These are phyloP conservation scores for Hylodesmum podocarpum DNA, from an alignment of 306 rosid species.

Conservation along the genomic window DNA sequence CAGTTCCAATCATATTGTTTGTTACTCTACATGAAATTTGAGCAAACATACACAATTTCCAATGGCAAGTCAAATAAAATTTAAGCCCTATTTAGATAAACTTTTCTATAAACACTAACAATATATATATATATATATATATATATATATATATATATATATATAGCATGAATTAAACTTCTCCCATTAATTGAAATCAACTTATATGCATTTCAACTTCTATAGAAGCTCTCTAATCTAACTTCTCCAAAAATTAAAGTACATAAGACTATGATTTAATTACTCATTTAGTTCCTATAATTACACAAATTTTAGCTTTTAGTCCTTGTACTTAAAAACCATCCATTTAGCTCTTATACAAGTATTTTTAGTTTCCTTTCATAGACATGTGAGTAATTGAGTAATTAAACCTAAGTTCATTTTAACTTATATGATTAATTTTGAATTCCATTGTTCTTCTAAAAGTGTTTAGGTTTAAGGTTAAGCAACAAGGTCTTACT, in stretches of 20 bases:
- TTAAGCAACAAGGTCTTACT: background rate
- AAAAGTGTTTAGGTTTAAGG: background rate
- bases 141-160: too few species aligned
- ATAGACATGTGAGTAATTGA: too few species aligned
- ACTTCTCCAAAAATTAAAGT: background rate
- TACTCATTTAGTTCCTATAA: too few species aligned
- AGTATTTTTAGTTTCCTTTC: too few species aligned
- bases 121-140: too few species aligned
- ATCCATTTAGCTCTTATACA: too few species aligned
- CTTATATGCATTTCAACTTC: background rate
- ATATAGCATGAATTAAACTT: background rate
- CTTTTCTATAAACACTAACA: background rate
- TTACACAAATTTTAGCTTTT: too few species aligned
- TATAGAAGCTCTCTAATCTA: background rate
- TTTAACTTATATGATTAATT: background rate
- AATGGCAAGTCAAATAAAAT: background rate
- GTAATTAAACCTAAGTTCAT: too few species aligned
- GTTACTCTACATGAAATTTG: background rate
- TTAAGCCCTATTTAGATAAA: background rate
- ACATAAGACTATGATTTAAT: too few species aligned
- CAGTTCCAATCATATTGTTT: slow-evolving; percentile 6
- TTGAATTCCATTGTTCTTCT: background rate
- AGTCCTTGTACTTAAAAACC: too few species aligned
- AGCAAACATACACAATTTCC: background rate
- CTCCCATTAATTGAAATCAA: background rate